Evolutionary conservation across 2,329 filamentous ascomycete genomes (phyloP), one percentile per base, ranked within the genome.

Genomic region (Leptographium procerum): DNA sequence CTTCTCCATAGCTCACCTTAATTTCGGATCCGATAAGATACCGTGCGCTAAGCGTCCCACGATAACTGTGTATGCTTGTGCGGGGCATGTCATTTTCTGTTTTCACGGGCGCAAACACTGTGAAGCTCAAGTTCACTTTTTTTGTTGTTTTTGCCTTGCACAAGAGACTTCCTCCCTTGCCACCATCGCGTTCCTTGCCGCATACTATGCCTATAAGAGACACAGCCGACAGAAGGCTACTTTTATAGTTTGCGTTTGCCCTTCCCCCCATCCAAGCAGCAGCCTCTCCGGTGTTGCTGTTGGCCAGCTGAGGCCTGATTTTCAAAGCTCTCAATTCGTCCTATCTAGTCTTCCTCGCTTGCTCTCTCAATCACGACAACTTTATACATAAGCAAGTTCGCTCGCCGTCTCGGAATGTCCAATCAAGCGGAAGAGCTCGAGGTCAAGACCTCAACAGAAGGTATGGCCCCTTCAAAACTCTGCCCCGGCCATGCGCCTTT

Each of bases 361-460:
- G 28, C 29, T 16, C 16, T 36, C 36, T 31, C 34, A 29, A 19
- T 16, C 16, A 7, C 36, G 36, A 8, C 53, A 16, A 36, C 40
- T 4, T n/a, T 19, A 16, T 43, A 19, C 16, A 43, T 3, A 16
- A 19, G 40, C 40, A 19, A 16, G n/a, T n/a, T 19, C 19, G n/a
- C n/a, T n/a, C n/a, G n/a, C 10, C 7, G 19, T 19, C 40, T 43
- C 19, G 16, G n/a, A 43, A 60, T 60, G 58, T 56, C 55, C 19
- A 10, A 29, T n/a, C 33, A 54, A 8, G 28, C 36, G 11, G 70
- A 69, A 62, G 72, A 78, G 63, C 73, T 69, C 45, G 69, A 78
- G 65, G 70, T 78, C 62, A 73, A 69, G 62, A 69, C 69, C 62
- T 76, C 77, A 11, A 72, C 74, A 60, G 75, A 81, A 66, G 77